These are phyloP conservation scores for Rhinocladiella mackenziei DNA, from an alignment of 2,329 filamentous ascomycete genomes.

Conservation along the genomic window DNA sequence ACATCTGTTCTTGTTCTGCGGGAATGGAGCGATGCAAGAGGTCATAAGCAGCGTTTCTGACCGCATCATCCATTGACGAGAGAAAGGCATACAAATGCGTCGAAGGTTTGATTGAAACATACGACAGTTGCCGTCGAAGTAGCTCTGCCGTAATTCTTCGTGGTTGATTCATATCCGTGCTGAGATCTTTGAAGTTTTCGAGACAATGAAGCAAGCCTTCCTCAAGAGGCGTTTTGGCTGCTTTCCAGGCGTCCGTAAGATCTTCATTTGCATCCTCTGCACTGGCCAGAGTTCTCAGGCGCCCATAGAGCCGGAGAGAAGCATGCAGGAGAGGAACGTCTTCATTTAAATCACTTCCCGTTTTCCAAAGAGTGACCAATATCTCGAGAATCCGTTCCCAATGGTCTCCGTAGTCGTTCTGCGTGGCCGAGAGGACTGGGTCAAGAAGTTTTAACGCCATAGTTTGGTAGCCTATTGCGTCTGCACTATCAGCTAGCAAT, in stretches of 20 bases:
- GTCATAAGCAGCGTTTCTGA: constrained; percentile 77
- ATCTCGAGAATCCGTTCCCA: constrained; percentile 67
- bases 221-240: constrained; percentile 55
- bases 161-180: constrained; percentile 48
- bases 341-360: constrained; percentile 45
- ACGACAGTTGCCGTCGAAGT: constrained; percentile 63
- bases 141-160: constrained; percentile 71
- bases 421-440: constrained; percentile 66
- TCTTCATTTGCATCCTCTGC: constrained; percentile 67
- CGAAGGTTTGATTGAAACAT: constrained; percentile 46
- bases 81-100: constrained; percentile 71
- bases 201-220: constrained; percentile 50
- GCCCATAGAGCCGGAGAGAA: constrained; percentile 66
- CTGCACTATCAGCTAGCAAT: constrained; percentile 57
- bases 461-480: constrained; percentile 32
- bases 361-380: constrained; percentile 56
- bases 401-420: constrained; percentile 80
- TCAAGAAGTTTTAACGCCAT: constrained; percentile 45
- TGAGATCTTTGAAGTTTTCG: constrained; percentile 56
- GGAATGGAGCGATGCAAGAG: constrained; percentile 79
- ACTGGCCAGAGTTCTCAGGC: constrained; percentile 55
- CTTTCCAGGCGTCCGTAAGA: constrained; percentile 67
- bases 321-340: constrained; percentile 63
- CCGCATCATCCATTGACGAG: constrained; percentile 66
- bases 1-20: constrained; percentile 71